Conservation (phyloP, 306 rosid species). For the Vigna mungo region DNA sequence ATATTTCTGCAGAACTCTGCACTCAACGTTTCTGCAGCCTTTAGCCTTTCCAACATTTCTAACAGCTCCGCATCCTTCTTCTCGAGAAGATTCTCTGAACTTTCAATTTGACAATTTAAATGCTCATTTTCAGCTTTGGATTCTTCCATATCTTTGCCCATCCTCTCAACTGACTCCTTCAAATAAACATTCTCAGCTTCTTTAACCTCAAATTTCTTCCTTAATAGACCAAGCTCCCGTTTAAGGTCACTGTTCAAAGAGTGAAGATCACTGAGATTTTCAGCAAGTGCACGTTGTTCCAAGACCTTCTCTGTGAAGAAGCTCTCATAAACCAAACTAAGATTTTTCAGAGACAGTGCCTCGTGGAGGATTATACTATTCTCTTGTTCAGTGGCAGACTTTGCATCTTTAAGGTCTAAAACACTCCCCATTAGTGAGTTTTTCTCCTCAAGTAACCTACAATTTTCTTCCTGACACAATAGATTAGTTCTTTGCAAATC, state of each 20-base stretch:
- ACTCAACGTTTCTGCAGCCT: conserved; percentile 61
- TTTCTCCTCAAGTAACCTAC: conserved; percentile 67
- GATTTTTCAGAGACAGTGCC: conserved; percentile 63
- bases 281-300: conserved; percentile 65
- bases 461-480: conserved; percentile 66
- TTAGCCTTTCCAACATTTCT: conserved; percentile 69
- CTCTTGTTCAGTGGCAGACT: conserved; percentile 61
- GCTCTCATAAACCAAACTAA: conserved; percentile 67
- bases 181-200: conserved; percentile 62
- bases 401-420: conserved; percentile 64
- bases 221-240: conserved; percentile 60
- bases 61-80: conserved; percentile 65
- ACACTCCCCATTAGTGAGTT: conserved; percentile 57
- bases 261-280: conserved; percentile 56
- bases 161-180: conserved; percentile 57
- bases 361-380: conserved; percentile 61
- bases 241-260: conserved; percentile 59
- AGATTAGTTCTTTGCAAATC: conserved; percentile 57
- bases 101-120: conserved; percentile 58
- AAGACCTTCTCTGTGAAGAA: conserved; percentile 62
- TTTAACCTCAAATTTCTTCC: conserved; percentile 60
- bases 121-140: conserved; percentile 55
- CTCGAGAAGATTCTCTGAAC: conserved; percentile 55
- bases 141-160: conserved; percentile 62
- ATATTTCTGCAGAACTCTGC: conserved; percentile 59